Percentiles rank a stretch among this genome's conserved stretches.
Conservation (phyloP, 257 asterid genomes). For the Striga asiatica region DNA sequence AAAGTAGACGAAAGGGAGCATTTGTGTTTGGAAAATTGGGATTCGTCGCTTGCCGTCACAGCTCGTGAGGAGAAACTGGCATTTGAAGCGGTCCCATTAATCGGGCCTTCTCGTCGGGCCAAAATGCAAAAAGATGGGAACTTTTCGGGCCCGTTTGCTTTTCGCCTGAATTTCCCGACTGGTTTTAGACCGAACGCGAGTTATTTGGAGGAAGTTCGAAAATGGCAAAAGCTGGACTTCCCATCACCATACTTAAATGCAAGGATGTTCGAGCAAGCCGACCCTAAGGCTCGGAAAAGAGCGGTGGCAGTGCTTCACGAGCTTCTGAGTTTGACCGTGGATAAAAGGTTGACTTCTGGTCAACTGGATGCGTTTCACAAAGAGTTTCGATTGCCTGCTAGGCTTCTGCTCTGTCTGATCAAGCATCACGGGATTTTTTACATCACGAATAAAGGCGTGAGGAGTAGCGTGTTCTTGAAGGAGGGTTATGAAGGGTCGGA, state of each 20-base stretch:
- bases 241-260: conserved; percentile 96
- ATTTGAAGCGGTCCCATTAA: neutral
- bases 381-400: conserved; percentile 62
- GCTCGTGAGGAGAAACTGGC: conserved; percentile 63
- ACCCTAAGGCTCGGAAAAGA: conserved; percentile 74
- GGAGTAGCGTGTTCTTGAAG: conserved; percentile 69
- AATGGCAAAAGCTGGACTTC: conserved; percentile 91
- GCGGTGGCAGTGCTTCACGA: conserved; percentile 86
- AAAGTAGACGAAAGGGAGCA: conserved; percentile 42
- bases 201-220: conserved; percentile 61
- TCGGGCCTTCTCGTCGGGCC: neutral
- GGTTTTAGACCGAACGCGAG: conserved; percentile 84
- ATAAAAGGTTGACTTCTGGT: conserved; percentile 71
- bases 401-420: conserved; percentile 68
- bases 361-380: conserved; percentile 81
- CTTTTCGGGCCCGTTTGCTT: conserved; percentile 62
- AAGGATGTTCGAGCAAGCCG: conserved; percentile 50
- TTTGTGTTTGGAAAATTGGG: conserved; percentile 85
- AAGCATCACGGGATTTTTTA: conserved; percentile 85
- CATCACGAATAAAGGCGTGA: conserved; percentile 75
- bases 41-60: conserved; percentile 76
- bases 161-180: conserved; percentile 54
- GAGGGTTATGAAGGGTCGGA: conserved; percentile 73
- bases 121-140: conserved; percentile 70
- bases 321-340: conserved; percentile 82